Conservation (phyloP, 768 basidiomycete genomes). For the Lanmaoa rubissima region DNA sequence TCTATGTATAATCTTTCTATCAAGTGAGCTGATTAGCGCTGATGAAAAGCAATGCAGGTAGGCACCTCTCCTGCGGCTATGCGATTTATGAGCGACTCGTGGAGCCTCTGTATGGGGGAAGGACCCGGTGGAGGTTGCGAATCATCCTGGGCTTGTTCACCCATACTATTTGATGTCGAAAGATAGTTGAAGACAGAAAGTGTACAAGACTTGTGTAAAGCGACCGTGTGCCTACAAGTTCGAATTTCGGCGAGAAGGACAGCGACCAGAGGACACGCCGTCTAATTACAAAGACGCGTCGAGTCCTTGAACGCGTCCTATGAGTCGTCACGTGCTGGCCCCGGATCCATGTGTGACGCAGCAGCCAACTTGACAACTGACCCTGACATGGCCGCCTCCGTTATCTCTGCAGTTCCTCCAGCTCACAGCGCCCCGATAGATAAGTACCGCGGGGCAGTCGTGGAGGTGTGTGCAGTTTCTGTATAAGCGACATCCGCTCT, state of each 20-base stretch:
- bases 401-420: slow-evolving; percentile 1
- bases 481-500: neutral
- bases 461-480: slow-evolving; percentile 57
- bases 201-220: neutral
- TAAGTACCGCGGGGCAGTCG: slow-evolving; percentile 87
- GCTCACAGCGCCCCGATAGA: slow-evolving; percentile 22
- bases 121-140: slow-evolving; percentile 41
- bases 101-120: slow-evolving; percentile 69
- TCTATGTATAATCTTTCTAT: slow-evolving; percentile 71
- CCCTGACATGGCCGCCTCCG: slow-evolving; percentile 1
- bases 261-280: neutral
- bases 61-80: slow-evolving; percentile 80
- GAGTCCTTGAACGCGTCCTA: neutral
- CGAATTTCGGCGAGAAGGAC: no score
- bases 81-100: slow-evolving; percentile 83
- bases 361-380: neutral
- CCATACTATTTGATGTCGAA: slow-evolving; percentile 6
- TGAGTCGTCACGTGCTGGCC: neutral
- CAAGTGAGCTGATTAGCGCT: slow-evolving; percentile 16
- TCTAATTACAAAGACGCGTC: neutral
- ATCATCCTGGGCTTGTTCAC: slow-evolving; percentile 3
- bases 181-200: neutral
- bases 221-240: neutral
- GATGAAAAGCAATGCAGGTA: neutral
- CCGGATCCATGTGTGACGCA: no score